phyloP scores from a whole-genome alignment of 2,329 filamentous ascomycete genomes.

The Nannizzia gypsea region DNA sequence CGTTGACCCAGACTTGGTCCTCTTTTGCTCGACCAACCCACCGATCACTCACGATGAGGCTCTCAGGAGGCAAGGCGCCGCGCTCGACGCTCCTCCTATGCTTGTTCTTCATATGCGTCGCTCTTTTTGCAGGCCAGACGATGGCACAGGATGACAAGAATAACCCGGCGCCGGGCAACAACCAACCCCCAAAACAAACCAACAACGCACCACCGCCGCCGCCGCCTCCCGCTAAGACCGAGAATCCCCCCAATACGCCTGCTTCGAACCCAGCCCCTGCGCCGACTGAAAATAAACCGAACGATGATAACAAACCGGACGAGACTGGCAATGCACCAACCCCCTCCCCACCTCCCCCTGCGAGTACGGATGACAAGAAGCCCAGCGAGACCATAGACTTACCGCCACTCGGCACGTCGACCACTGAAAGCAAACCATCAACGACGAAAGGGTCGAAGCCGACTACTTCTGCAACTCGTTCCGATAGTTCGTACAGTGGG shows the following conservation, averaged over 20 bases:
- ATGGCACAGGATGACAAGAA: conserved; percentile 9
- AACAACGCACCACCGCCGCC: neutral
- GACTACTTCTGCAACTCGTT: conserved; percentile 11
- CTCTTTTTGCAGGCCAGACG: conserved; percentile 8
- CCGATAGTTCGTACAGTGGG: conserved; percentile 11
- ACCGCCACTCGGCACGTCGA: conserved; percentile 8
- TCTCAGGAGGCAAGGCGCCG: conserved; percentile 8
- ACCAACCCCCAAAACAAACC: neutral
- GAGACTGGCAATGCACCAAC: conserved; percentile 13
- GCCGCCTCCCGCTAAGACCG: neutral
- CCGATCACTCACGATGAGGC: conserved; percentile 5
- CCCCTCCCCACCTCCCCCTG: conserved; percentile 12
- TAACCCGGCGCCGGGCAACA: neutral
- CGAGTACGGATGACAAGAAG: conserved; percentile 11
- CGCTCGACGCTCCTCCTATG: conserved; percentile 9
- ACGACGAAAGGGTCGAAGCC: conserved; percentile 13
- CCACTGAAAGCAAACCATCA: conserved; percentile 18
- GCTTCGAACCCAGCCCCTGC: conserved; percentile 13
- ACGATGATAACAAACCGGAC: conserved; percentile 13
- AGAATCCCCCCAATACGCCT: conserved; percentile 12
- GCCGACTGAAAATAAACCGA: neutral
- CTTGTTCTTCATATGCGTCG: conserved; percentile 7
- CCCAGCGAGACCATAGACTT: conserved; percentile 15
- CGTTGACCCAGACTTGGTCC: neutral
- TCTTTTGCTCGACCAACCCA: neutral